Conservation (phyloP, 345 rosid species). For the Corchorus capsularis region DNA sequence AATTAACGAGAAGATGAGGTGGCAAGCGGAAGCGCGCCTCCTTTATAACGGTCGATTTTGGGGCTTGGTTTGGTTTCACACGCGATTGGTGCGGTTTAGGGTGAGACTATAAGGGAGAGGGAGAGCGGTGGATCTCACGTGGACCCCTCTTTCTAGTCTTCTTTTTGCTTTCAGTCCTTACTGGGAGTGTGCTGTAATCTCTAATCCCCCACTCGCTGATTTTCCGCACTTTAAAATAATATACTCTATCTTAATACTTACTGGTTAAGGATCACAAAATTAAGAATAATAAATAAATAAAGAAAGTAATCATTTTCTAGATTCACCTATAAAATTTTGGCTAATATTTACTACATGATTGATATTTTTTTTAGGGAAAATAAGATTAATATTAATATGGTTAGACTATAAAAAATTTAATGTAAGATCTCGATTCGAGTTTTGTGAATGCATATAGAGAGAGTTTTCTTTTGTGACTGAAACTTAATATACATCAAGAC, state of each 20-base stretch:
- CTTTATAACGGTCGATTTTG: constrained; percentile 25
- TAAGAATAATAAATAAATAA: not conserved
- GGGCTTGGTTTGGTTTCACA: not conserved
- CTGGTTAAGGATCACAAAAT: not conserved
- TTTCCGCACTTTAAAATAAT: not conserved
- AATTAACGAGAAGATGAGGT: constrained; percentile 26
- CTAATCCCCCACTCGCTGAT: not conserved
- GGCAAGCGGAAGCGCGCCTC: constrained; percentile 26
- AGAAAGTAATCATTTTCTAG: not conserved
- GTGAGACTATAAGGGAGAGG: not conserved
- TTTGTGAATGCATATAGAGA: too few relatives aligned
- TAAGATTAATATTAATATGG: too few relatives aligned
- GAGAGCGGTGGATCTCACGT: not conserved
- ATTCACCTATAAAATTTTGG: not conserved
- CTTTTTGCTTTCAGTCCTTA: constrained; percentile 6
- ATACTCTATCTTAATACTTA: not conserved
- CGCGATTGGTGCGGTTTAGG: not conserved
- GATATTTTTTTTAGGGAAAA: too few relatives aligned
- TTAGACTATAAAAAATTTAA: too few relatives aligned
- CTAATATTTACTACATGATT: not conserved
- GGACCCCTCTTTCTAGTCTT: not conserved
- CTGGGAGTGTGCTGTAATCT: constrained; percentile 14
- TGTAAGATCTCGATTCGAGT: not conserved
- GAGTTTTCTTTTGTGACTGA: too few relatives aligned
- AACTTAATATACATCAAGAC: too few relatives aligned